These are phyloP conservation scores for Aethionema arabicum DNA, from an alignment of 345 rosid genomes.

Conservation along the genomic window DNA sequence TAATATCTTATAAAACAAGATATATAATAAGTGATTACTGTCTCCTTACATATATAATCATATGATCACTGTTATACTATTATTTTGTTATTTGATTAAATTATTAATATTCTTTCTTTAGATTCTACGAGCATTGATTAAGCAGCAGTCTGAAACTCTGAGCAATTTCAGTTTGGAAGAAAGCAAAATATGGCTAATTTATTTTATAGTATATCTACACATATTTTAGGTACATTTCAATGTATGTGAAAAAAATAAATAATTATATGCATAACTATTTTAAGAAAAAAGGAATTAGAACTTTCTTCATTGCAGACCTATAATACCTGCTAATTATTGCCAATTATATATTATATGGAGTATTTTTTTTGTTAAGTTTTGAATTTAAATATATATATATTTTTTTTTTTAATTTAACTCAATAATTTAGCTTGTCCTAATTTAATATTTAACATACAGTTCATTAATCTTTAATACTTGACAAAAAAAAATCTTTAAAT, in stretches of 20 bases:
- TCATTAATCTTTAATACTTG: no score
- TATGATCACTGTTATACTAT: conserved; percentile 25
- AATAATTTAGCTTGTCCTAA: no score
- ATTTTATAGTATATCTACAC: neutral
- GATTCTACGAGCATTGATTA: conserved; percentile 37
- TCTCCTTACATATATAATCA: conserved; percentile 28
- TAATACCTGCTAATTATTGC: neutral
- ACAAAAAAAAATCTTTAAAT: no score
- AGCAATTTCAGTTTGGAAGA: conserved; percentile 40
- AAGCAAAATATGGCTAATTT: conserved; percentile 26
- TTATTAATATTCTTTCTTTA: conserved; percentile 19
- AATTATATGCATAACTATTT: neutral
- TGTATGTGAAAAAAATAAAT: neutral
- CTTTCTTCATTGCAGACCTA: conserved; percentile 1
- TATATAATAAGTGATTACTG: conserved; percentile 18
- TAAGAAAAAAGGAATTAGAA: neutral
- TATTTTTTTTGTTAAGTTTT: no score
- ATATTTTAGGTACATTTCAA: no score
- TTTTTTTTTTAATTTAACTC: no score
- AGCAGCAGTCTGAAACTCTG: conserved; percentile 40
- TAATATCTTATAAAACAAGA: conserved; percentile 15
- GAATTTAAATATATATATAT: no score
- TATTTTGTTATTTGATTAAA: conserved; percentile 30
- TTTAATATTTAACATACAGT: no score
- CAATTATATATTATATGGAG: no score